A percentile compares a stretch with the other conserved stretches of the same genome.
Evolutionary conservation across 495 filamentous ascomycete genomes (phyloP).

Genomic region (Talaromyces liani): DNA sequence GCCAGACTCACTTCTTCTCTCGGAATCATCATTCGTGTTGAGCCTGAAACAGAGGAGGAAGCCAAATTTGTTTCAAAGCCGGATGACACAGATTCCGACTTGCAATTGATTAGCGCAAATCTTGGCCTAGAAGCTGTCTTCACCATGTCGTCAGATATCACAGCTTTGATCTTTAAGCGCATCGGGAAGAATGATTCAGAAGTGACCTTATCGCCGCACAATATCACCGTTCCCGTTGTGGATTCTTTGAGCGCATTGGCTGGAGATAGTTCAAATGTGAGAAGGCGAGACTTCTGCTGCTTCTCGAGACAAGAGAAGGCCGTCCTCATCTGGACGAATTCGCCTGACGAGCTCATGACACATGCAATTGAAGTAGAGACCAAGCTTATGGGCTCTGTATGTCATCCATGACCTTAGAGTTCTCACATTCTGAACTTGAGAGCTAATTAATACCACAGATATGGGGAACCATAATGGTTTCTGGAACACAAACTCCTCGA

Average conservation of each 20-base stretch:
- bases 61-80: conserved; percentile 9
- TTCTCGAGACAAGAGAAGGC: conserved; percentile 25
- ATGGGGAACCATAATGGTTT: conserved; percentile 8
- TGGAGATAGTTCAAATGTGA: conserved; percentile 7
- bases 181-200: conserved; percentile 26
- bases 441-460: neutral
- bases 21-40: neutral
- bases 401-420: neutral
- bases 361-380: conserved; percentile 28
- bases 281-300: conserved; percentile 22
- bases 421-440: neutral
- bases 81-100: conserved; percentile 6
- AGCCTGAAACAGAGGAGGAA: conserved; percentile 2
- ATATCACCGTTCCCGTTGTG: conserved; percentile 22
- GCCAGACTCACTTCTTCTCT: conserved; percentile 4
- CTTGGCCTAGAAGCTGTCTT: conserved; percentile 24
- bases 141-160: conserved; percentile 31
- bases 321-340: conserved; percentile 29
- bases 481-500: conserved; percentile 13
- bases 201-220: conserved; percentile 18
- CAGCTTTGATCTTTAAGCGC: conserved; percentile 20
- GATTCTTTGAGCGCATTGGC: conserved; percentile 21
- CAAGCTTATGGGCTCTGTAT: conserved; percentile 21
- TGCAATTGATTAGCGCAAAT: conserved; percentile 16
- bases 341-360: conserved; percentile 24